Evolutionary conservation across 1,284 basidiomycete genomes (phyloP), one percentile per base, ranked within the genome.

Genomic region (Sanghuangporus weigelae): DNA sequence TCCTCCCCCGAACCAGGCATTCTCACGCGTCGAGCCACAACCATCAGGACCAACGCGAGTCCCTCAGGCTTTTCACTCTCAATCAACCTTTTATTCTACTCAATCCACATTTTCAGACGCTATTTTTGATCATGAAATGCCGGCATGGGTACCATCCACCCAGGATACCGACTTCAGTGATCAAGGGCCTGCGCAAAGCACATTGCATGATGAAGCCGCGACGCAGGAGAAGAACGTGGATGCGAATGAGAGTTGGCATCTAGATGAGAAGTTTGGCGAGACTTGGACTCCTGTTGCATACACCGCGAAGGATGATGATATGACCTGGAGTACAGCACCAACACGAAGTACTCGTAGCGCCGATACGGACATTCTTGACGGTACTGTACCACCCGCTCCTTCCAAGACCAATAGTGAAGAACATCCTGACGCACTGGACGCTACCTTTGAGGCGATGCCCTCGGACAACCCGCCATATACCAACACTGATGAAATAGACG

Each of bases 201-300:
- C 31, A 19, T 46, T 35, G 3, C 48, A 19, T 35, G 51, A 54
- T 68, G 64, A 60, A 67, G 67, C 39, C 71, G 73, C 54, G 65
- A 63, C 8, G 63, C 71, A 42, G 66, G 64, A 69, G 57, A 69
- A 73, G 57, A 71, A 74, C 48, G 63, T 77, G 38, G 83, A 85
- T 62, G 85, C 85, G 39, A 85, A 89, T 56, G 87, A 89, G 69
- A 89, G 86, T 70, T 91, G 88, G 87, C 85, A 84, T 10, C 74
- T 87, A 46, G 84, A 87, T 49, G 86, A 86, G 66, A 86, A 84
- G 69, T 74, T 87, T 63, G 75, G 78, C 2, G 76, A 78, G 36
- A 76, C 74, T 63, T 90, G 89, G 87, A 82, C 81, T 35, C 84
- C 84, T 51, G 73, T 70, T 8, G 71, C 74, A 66, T 77, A 74